These are phyloP conservation scores for Orbilia quercus DNA, from an alignment of 2,329 filamentous ascomycete genomes.

Conservation along the genomic window DNA sequence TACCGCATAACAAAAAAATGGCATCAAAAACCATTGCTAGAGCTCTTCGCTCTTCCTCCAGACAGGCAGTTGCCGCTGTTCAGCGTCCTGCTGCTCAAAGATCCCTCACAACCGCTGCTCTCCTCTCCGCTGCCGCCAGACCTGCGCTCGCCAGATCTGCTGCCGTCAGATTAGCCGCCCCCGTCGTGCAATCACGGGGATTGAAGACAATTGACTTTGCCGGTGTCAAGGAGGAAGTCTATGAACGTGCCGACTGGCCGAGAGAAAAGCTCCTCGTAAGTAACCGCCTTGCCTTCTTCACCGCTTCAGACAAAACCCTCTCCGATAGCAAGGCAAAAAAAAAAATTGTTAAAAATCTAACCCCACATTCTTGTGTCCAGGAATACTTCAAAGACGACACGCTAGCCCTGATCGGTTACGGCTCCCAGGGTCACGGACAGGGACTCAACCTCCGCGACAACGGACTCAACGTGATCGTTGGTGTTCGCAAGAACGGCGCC, in stretches of 20 bases:
- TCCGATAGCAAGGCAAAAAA: constrained; percentile 4
- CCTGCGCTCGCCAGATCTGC: constrained; percentile 65
- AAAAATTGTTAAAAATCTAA: constrained; percentile 38
- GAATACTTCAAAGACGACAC: constrained; percentile 99
- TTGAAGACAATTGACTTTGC: constrained; percentile 99
- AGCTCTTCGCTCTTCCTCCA: constrained; percentile 51
- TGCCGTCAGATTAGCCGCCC: constrained; percentile 65
- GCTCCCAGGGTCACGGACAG: constrained; percentile 81
- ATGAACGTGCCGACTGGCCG: constrained; percentile 98
- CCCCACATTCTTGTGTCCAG: constrained; percentile 65
- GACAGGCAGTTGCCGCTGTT: constrained; percentile 45
- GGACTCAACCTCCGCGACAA: constrained; percentile 99
- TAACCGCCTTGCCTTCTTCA: too few species aligned
- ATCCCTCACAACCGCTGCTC: constrained; percentile 52
- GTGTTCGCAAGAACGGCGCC: constrained; percentile 96
- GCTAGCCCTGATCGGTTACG: constrained; percentile 98
- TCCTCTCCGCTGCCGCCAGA: constrained; percentile 59
- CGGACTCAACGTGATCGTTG: constrained; percentile 97
- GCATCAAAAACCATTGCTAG: constrained; percentile 47
- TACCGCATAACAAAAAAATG: constrained; percentile 27
- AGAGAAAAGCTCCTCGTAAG: constrained; percentile 95
- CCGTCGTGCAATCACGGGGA: constrained; percentile 79
- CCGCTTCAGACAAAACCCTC: constrained; percentile 45
- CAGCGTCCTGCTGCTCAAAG: constrained; percentile 36
- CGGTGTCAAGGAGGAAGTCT: constrained; percentile 92